Evolutionary conservation across 805 yeast genomes (phyloP).

Genomic region (Kluyveromyces nonfermentans): DNA sequence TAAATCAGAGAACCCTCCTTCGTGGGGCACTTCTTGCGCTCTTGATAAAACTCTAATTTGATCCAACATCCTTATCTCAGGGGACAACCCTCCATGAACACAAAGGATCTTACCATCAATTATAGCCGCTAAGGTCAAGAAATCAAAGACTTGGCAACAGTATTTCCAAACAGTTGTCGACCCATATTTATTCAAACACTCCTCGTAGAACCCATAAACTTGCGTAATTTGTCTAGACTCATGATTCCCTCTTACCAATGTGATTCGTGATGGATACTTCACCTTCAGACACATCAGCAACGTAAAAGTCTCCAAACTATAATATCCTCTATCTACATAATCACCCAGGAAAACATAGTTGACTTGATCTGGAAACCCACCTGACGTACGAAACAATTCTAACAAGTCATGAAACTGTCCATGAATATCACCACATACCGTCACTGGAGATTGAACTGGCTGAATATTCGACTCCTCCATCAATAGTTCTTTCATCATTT

Average conservation of each 20-base stretch:
- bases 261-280: conserved; percentile 72
- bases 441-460: conserved; percentile 87
- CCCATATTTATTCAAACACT: conserved; percentile 87
- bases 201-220: conserved; percentile 96
- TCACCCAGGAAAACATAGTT: conserved; percentile 88
- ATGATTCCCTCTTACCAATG: conserved; percentile 95
- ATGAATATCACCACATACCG: conserved; percentile 96
- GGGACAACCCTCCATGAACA: conserved; percentile 96
- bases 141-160: conserved; percentile 94
- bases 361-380: conserved; percentile 81
- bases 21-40: conserved; percentile 98
- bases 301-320: conserved; percentile 88
- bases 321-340: conserved; percentile 96
- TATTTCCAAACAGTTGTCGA: conserved; percentile 93
- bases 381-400: conserved; percentile 82
- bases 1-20: conserved; percentile 95
- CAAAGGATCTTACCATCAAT: conserved; percentile 91
- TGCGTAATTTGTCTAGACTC: conserved; percentile 97
- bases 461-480: conserved; percentile 96
- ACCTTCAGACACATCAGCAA: conserved; percentile 88
- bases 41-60: conserved; percentile 89
- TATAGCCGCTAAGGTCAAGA: conserved; percentile 87
- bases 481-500: conserved; percentile 82
- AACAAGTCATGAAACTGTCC: conserved; percentile 95
- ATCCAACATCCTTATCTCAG: conserved; percentile 94